Evolutionary conservation across 352 stramenopile species (phyloP).

Genomic region (Phytophthora boehmeriae): DNA sequence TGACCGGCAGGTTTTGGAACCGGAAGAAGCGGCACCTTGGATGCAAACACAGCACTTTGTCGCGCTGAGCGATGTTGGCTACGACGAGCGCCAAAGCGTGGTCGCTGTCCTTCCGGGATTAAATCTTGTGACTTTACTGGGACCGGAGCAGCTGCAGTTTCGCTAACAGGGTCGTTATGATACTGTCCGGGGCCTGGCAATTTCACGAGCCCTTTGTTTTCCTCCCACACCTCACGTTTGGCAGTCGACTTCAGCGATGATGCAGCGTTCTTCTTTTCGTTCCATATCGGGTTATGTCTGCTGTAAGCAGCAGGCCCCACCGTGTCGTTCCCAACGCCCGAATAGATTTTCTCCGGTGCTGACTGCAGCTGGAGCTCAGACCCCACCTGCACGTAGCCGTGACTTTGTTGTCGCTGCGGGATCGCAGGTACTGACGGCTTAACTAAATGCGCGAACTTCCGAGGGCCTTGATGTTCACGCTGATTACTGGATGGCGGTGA

Average conservation of each 20-base stretch:
- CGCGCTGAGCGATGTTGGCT: conserved; percentile 32
- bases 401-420: conserved; percentile 74
- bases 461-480: conserved; percentile 24
- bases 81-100: conserved; percentile 29
- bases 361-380: conserved; percentile 47
- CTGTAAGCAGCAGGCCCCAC: conserved; percentile 75
- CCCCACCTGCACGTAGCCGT: conserved; percentile 67
- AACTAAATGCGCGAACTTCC: conserved; percentile 51
- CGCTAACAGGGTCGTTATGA: conserved; percentile 18
- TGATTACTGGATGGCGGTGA: conserved; percentile 35
- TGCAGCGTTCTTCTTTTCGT: conserved; percentile 71
- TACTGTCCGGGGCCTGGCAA: conserved; percentile 76
- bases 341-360: conserved; percentile 60
- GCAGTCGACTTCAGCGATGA: conserved; percentile 70
- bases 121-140: conserved; percentile 2
- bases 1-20: conserved; percentile 44
- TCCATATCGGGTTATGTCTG: conserved; percentile 56
- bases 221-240: conserved; percentile 80
- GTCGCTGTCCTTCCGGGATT: conserved; percentile 19
- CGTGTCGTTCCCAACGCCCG: conserved; percentile 71
- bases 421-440: conserved; percentile 72
- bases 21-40: conserved; percentile 73
- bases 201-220: conserved; percentile 46
- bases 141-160: conserved; percentile 4
- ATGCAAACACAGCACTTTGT: conserved; percentile 74